Evolutionary conservation across 2,329 filamentous ascomycete genomes (phyloP).

Genomic region (Verticillium alfalfae): DNA sequence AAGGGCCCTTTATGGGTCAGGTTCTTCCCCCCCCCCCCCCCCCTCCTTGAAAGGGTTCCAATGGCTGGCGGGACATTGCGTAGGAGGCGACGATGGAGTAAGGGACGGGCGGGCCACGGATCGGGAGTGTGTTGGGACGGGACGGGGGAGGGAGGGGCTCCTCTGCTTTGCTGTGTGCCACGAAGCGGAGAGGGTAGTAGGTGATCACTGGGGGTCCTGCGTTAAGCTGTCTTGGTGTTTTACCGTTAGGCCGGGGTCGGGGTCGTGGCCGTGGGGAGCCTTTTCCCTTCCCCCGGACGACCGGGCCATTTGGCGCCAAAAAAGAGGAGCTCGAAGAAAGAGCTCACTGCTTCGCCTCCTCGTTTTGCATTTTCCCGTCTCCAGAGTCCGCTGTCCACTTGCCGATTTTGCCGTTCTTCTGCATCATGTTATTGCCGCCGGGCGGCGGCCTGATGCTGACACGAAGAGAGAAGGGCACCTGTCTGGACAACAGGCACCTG

Average conservation of each 20-base stretch:
- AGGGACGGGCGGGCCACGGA: neutral
- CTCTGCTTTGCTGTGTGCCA: too few species aligned
- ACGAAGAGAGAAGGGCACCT: too few species aligned
- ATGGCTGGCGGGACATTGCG: neutral
- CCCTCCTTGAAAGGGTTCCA: neutral
- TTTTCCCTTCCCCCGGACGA: constrained; percentile 12
- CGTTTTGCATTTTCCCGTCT: too few species aligned
- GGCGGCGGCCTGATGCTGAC: too few species aligned
- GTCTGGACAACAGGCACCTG: too few species aligned
- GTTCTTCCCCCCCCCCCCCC: too few species aligned
- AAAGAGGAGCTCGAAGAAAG: neutral
- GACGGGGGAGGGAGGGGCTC: too few species aligned
- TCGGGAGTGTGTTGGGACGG: neutral
- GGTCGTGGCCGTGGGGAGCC: constrained; percentile 3
- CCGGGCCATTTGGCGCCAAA: neutral
- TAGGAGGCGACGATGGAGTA: neutral
- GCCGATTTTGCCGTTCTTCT: too few species aligned
- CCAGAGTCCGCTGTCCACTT: too few species aligned
- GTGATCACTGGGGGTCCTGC: too few species aligned
- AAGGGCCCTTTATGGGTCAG: neutral
- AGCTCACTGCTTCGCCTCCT: neutral
- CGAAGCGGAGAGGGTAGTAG: too few species aligned
- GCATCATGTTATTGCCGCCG: too few species aligned
- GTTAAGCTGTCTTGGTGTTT: neutral
- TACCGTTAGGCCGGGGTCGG: constrained; percentile 12